phyloP scores from a whole-genome alignment of 139 green algal species.

The Micromonas pusilla region DNA sequence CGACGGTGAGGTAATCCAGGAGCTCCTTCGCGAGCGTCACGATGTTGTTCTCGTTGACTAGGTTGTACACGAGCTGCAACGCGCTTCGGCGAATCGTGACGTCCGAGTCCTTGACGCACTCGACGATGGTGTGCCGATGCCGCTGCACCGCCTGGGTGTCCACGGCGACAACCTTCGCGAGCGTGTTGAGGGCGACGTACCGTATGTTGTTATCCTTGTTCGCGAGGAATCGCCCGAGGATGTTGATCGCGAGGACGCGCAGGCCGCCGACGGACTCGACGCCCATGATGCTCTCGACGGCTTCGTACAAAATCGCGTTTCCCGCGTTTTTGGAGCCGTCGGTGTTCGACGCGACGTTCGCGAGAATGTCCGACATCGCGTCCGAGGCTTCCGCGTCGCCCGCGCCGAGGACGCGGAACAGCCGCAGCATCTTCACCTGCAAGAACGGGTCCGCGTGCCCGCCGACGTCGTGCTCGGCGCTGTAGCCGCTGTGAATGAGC shows the following conservation, averaged over 20 bases:
- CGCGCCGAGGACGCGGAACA: constrained; percentile 75
- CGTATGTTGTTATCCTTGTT: constrained; percentile 61
- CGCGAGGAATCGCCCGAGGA: constrained; percentile 83
- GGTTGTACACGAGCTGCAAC: constrained; percentile 88
- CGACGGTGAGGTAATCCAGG: constrained; percentile 87
- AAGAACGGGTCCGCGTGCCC: constrained; percentile 94
- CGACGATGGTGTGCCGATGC: constrained; percentile 88
- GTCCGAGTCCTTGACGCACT: constrained; percentile 86
- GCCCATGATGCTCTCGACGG: constrained; percentile 86
- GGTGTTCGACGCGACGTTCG: constrained; percentile 86
- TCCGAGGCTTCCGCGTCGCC: constrained; percentile 82
- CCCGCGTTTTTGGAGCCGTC: constrained; percentile 75
- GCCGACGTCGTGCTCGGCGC: constrained; percentile 82
- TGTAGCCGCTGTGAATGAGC: constrained; percentile 48
- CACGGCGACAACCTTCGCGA: constrained; percentile 72
- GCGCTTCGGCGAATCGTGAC: constrained; percentile 72
- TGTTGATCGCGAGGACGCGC: constrained; percentile 93
- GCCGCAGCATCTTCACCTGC: constrained; percentile 81
- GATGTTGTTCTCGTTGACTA: constrained; percentile 80
- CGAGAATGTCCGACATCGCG: constrained; percentile 92
- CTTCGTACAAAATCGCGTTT: constrained; percentile 95
- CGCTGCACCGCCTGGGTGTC: constrained; percentile 90
- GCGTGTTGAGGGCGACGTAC: constrained; percentile 94
- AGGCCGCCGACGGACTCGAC: constrained; percentile 85
- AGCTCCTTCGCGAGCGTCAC: constrained; percentile 78